These are phyloP conservation scores for Macaranga tanarius DNA, from an alignment of 441 rosid species.

Conservation along the genomic window DNA sequence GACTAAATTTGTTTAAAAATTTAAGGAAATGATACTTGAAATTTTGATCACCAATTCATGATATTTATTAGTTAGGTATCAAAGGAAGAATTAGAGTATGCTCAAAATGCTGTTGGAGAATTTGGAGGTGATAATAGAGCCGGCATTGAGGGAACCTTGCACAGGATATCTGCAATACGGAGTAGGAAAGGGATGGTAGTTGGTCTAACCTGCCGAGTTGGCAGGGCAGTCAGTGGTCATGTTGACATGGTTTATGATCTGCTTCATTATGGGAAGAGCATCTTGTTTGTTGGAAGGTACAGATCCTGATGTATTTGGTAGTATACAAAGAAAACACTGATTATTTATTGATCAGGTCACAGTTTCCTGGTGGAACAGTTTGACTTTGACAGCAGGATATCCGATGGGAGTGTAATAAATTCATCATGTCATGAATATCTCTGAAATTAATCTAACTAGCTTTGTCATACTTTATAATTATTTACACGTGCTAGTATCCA, in stretches of 20 bases:
- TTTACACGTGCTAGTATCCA: background rate
- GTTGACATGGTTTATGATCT: conserved; percentile 63
- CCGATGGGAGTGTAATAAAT: background rate
- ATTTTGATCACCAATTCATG: conserved; percentile 9
- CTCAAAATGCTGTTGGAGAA: conserved; percentile 53
- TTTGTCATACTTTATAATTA: background rate
- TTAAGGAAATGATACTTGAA: background rate
- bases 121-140: conserved; percentile 64
- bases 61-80: conserved; percentile 52
- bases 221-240: conserved; percentile 63
- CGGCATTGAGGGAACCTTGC: conserved; percentile 70
- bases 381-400: background rate
- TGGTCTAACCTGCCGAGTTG: conserved; percentile 68
- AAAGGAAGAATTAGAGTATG: conserved; percentile 57
- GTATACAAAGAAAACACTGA: background rate
- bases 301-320: conserved; percentile 3
- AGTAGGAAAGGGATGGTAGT: conserved; percentile 54
- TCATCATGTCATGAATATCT: background rate
- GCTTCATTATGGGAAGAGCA: conserved; percentile 61
- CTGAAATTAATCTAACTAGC: background rate
- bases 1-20: background rate
- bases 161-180: conserved; percentile 64
- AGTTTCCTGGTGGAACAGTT: background rate
- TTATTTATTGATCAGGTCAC: background rate
- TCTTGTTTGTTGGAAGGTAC: conserved; percentile 70